A percentile compares a stretch with the other conserved stretches of the same genome.
phyloP scores from a whole-genome alignment of 2,329 filamentous ascomycete genomes.

The Microdochium trichocladiopsis region DNA sequence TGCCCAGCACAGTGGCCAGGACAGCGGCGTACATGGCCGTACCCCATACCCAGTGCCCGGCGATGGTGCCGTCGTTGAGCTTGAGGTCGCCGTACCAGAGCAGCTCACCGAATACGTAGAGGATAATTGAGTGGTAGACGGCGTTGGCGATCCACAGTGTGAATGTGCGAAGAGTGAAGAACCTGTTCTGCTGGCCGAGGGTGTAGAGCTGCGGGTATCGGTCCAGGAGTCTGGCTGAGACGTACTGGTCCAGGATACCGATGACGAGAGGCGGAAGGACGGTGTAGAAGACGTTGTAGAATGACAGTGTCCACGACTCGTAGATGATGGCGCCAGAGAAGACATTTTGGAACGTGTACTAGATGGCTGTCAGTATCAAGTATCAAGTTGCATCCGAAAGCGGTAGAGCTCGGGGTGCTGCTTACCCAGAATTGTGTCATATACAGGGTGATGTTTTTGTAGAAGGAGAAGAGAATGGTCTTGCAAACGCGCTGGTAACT shows the following conservation, averaged over 20 bases:
- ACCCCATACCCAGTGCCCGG: slow-evolving; percentile 97
- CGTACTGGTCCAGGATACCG: slow-evolving; percentile 95
- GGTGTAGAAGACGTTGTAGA: slow-evolving; percentile 99
- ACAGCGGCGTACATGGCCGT: slow-evolving; percentile 89
- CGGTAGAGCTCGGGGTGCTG: no score
- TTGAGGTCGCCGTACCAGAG: slow-evolving; percentile 80
- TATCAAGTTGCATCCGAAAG: neutral
- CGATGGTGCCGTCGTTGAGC: slow-evolving; percentile 69
- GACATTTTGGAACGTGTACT: slow-evolving; percentile 97
- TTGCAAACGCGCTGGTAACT: slow-evolving; percentile 96
- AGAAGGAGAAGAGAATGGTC: slow-evolving; percentile 96
- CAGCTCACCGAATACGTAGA: slow-evolving; percentile 79
- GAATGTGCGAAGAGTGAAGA: slow-evolving; percentile 91
- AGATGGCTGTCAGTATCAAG: slow-evolving; percentile 12
- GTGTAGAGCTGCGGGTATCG: slow-evolving; percentile 94
- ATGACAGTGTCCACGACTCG: slow-evolving; percentile 98
- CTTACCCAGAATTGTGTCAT: slow-evolving; percentile 98
- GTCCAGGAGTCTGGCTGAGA: slow-evolving; percentile 87
- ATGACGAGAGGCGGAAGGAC: slow-evolving; percentile 88
- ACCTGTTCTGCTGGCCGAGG: slow-evolving; percentile 84
- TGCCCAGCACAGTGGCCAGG: slow-evolving; percentile 88
- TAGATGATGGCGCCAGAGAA: slow-evolving; percentile 98
- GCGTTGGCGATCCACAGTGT: slow-evolving; percentile 89
- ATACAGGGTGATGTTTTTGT: slow-evolving; percentile 98
- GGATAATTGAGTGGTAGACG: slow-evolving; percentile 87